A percentile compares a stretch with the other conserved stretches of the same genome.
phyloP scores from a whole-genome alignment of 257 asterid genomes.

The Solanum gracilifrons region DNA sequence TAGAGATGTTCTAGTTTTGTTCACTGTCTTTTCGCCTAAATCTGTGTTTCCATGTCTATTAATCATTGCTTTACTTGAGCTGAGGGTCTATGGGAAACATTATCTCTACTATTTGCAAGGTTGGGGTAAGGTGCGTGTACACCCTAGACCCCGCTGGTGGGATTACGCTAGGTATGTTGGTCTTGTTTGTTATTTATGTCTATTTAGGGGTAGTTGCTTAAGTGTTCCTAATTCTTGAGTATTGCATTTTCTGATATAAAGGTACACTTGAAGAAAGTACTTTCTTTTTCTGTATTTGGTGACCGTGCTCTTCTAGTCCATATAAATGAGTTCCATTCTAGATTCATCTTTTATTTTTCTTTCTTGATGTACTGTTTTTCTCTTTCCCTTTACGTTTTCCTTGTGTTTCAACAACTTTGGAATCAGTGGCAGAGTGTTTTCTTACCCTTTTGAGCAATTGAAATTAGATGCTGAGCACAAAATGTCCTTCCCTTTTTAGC shows the following conservation, averaged over 20 bases:
- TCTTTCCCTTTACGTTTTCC: neutral
- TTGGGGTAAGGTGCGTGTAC: neutral
- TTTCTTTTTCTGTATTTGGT: neutral
- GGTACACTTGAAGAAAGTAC: neutral
- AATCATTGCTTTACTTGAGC: neutral
- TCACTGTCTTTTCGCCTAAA: neutral
- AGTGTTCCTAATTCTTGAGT: neutral
- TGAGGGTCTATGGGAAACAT: neutral
- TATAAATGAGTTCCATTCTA: too few species aligned
- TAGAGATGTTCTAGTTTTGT: neutral
- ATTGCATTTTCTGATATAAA: neutral
- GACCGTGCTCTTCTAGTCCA: neutral
- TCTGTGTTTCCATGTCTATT: neutral
- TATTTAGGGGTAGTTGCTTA: neutral
- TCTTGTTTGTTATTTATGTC: neutral
- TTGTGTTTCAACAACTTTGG: neutral
- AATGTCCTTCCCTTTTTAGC: neutral
- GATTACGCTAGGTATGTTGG: neutral
- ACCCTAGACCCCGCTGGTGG: neutral
- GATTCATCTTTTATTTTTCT: neutral
- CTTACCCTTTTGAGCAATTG: neutral
- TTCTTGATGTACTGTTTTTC: neutral
- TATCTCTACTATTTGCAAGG: neutral
- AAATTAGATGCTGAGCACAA: neutral
- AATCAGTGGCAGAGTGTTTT: neutral